Percentiles rank a stretch among this genome's conserved stretches.
phyloP scores from a whole-genome alignment of 345 rosid genomes.

The Salix viminalis region DNA sequence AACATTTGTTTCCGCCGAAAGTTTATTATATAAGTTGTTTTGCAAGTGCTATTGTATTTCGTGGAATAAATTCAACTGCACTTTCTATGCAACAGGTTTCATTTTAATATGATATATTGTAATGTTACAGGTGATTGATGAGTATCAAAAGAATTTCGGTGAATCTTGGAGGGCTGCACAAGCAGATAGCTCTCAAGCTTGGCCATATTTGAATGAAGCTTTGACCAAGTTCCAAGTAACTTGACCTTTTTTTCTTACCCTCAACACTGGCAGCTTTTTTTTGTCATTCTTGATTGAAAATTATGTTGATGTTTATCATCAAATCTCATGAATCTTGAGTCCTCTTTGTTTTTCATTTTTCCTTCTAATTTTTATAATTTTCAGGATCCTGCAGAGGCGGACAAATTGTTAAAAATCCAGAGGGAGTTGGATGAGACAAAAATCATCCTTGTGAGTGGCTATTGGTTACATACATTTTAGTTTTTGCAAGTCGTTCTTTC shows the following conservation, averaged over 20 bases:
- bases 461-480: not conserved
- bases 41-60: not conserved
- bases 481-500: not conserved
- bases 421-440: constrained; percentile 98
- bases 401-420: constrained; percentile 90
- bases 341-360: not conserved
- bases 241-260: not conserved
- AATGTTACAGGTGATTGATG: constrained; percentile 64
- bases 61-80: not conserved
- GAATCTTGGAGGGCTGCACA: constrained; percentile 73
- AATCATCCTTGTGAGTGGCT: constrained; percentile 80
- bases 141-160: constrained; percentile 84
- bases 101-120: not conserved
- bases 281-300: not conserved
- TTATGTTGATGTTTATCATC: not conserved
- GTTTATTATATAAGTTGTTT: not conserved
- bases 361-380: constrained; percentile 2
- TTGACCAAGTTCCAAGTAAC: constrained; percentile 74
- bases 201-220: constrained; percentile 85
- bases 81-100: not conserved
- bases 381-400: constrained; percentile 99
- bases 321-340: not conserved
- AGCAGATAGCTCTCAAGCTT: constrained; percentile 56
- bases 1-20: not conserved
- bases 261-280: not conserved